A percentile compares a stretch with the other conserved stretches of the same genome.
These are phyloP conservation scores for Euphorbia peplus DNA, from an alignment of 345 rosid genomes.

Conservation along the genomic window DNA sequence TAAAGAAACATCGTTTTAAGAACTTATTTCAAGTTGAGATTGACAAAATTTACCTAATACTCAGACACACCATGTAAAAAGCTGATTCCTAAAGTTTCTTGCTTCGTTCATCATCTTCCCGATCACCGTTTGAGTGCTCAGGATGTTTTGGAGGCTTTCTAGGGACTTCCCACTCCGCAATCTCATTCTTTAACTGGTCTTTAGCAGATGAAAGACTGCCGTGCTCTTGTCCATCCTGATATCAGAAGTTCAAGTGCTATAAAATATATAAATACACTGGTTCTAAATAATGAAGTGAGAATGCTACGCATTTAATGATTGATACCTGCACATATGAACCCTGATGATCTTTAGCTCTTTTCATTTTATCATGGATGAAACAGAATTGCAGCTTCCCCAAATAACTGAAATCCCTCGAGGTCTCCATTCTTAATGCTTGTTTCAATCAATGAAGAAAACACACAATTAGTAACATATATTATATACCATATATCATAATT, in stretches of 20 bases:
- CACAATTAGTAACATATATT: too few species aligned
- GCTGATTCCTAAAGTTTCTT: slow-evolving; percentile 17
- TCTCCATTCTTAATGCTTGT: too few species aligned
- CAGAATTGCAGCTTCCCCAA: too few species aligned
- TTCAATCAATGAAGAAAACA: too few species aligned
- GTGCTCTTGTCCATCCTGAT: slow-evolving; percentile 33
- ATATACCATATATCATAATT: too few species aligned
- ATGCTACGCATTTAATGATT: too few species aligned
- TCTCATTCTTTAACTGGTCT: slow-evolving; percentile 34
- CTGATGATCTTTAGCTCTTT: too few species aligned
- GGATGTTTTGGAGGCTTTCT: slow-evolving; percentile 25
- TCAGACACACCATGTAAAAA: neutral
- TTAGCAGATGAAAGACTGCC: slow-evolving; percentile 39
- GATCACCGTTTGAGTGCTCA: slow-evolving; percentile 32
- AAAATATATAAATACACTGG: slow-evolving; percentile 2
- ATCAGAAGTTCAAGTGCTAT: slow-evolving; percentile 10
- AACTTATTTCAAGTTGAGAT: neutral
- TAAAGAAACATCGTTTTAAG: neutral
- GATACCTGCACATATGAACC: too few species aligned
- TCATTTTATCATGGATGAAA: too few species aligned
- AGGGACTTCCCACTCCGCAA: slow-evolving; percentile 28
- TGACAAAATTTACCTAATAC: neutral
- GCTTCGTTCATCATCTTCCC: slow-evolving; percentile 34
- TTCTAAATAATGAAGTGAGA: slow-evolving; percentile 3
- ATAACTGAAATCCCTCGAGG: too few species aligned